Base-by-base conservation (phyloP, 768 basidiomycete species). In the Suillus ampliporus region DNA sequence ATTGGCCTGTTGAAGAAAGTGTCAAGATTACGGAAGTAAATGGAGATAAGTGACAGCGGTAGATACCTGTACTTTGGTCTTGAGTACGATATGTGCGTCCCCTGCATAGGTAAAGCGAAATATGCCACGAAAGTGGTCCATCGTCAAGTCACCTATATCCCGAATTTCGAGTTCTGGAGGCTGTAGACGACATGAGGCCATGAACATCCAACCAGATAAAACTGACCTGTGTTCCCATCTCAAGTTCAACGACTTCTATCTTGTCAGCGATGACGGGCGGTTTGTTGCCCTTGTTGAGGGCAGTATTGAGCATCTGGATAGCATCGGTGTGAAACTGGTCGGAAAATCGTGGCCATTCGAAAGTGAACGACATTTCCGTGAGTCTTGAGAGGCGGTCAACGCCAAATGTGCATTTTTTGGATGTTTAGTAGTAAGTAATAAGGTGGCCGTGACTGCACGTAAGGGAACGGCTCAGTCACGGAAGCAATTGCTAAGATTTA, bases 181-280 rank as follows among this genome's bases (percentile, higher is more conserved):
- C 95, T 98, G 68, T 5, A 28, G n/a, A 40, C 40, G 50, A 69
- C 41, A 44, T 67, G 62, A 58, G 58, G 41, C 5, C 3, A 28
- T n/a, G 9, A 13, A 50, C 10, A 31, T 8, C 21, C 19, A 47
- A 50, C 37, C 26, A 23, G n/a, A 38, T 26, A 54, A n/a, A 38
- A 72, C 80, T 59, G 64, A 95, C 96, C 82, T 97, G 91, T 2
- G 92, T 94, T 41, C 97, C 97, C 97, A 99, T 99, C 78, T 98
- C 91, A n/a, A 99, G 80, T 74, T 99, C 97, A 58, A 97, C 92
- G 35, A 99, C 97, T 75, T 99, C 95, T 66, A 99, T 99, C 76
- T 86, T 90, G 79, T 97, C 97, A 58, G 95, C 96, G 68, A 99
- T 98, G 71, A 99, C 91, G 34, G 95, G 95, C 1, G 97, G 97